Conservation (phyloP, 148 eudicot species). For the Vaccinium darrowii region DNA sequence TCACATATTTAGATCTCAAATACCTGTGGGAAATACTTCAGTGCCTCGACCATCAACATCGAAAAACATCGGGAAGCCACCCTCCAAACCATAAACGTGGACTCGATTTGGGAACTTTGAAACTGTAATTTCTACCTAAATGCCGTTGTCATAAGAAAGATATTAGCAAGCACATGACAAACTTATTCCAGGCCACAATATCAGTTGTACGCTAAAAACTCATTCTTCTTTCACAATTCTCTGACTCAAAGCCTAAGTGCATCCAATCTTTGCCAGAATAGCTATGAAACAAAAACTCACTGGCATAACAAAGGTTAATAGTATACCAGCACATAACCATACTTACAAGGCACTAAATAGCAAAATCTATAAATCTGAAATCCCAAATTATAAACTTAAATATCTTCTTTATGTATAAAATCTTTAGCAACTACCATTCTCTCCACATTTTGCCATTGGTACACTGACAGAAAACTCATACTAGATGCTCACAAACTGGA, state of each 20-base stretch:
- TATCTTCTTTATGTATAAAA: neutral
- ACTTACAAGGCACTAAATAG: neutral
- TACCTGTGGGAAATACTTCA: conserved; percentile 88
- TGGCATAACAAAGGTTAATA: neutral
- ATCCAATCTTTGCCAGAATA: neutral
- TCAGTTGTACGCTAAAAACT: neutral
- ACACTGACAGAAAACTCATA: neutral
- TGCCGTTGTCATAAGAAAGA: neutral
- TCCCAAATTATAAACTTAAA: neutral
- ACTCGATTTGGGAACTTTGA: conserved; percentile 80
- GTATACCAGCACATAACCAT: neutral
- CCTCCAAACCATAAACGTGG: conserved; percentile 81
- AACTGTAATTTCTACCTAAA: conserved; percentile 69
- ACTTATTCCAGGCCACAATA: neutral
- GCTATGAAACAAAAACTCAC: neutral
- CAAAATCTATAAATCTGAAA: neutral
- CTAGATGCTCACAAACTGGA: conserved; percentile 8
- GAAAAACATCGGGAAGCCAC: conserved; percentile 75
- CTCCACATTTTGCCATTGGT: neutral
- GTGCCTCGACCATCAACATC: conserved; percentile 87
- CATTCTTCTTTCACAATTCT: neutral
- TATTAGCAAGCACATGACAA: conserved; percentile 4
- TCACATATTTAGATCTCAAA: neutral
- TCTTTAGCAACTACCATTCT: neutral
- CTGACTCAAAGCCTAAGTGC: neutral